Evolutionary conservation across 208 protist genomes (phyloP).

Genomic region (Acanthamoeba polyphaga): DNA sequence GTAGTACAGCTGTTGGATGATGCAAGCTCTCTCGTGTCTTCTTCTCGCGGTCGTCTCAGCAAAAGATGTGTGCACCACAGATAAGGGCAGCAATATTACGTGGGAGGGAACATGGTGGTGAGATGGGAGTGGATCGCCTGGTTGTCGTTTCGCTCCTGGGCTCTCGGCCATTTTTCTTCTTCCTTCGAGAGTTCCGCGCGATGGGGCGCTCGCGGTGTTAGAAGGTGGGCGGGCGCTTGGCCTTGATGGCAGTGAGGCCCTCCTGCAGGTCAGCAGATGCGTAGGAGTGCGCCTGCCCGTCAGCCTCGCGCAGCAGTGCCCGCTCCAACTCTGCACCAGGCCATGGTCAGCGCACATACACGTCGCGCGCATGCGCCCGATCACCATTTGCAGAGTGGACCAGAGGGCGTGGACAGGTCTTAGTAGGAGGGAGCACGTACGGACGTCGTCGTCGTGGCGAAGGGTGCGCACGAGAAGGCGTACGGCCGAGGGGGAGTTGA

Average conservation of each 20-base stretch:
- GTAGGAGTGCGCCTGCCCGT: constrained; percentile 74
- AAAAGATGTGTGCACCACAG: no score
- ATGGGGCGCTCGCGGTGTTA: background rate
- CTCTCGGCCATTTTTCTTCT: background rate
- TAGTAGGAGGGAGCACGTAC: background rate
- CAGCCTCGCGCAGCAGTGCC: constrained; percentile 68
- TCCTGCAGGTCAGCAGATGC: constrained; percentile 61
- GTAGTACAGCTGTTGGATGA: no score
- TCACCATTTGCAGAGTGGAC: no score
- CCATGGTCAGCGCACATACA: background rate
- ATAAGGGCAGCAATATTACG: no score
- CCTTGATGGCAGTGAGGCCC: constrained; percentile 57
- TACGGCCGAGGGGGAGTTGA: constrained; percentile 66
- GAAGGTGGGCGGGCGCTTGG: constrained; percentile 39
- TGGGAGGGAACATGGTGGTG: no score
- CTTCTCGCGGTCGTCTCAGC: no score
- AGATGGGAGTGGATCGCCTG: no score
- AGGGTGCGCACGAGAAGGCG: constrained; percentile 47
- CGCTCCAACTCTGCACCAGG: constrained; percentile 38
- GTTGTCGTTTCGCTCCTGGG: no score
- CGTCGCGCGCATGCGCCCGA: no score
- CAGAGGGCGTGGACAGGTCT: no score
- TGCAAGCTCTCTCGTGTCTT: no score
- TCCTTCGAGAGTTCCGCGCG: background rate
- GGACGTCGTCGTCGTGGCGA: background rate